Evolutionary conservation across 2,329 filamentous ascomycete species (phyloP), one percentile per base, ranked within the genome.

Genomic region (Aspergillus sp.): DNA sequence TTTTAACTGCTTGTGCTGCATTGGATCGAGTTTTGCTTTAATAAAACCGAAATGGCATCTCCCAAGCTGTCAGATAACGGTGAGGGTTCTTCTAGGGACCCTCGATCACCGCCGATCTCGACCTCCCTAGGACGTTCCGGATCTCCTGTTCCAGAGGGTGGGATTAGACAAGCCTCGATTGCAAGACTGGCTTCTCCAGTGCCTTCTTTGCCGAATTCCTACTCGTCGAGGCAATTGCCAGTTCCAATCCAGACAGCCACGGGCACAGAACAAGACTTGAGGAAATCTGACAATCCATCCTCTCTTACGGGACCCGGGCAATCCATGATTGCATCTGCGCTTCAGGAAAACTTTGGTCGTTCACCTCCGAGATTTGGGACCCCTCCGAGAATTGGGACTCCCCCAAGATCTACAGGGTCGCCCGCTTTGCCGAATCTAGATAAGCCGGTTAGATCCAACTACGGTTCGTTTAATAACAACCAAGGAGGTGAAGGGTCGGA

Each of bases 271-370:
- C 84, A 87, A 32, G 58, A 67, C 27, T 75, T 94, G 32, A 75
- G 84, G 7, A 83, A 80, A 46, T 77, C 78, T 42, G 80, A 66
- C 47, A 73, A 70, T 51, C 66, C 66, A 51, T 78, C 80, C 19
- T 85, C 81, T 39, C 69, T 81, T 6, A 80, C 84, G 6, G 89
- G 88, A 1, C 90, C 89, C 6, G 89, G 89, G 26, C 81, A 90
- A 39, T 96, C 91, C 27, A 90, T 90, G 48, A 79, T 97, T 43
- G 90, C 91, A 31, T 87, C 88, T 27, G 91, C 89, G n/a, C 72
- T 96, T 50, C 86, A 86, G 47, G 83, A 85, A 55, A 86, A 84
- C 8, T 71, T 86, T 32, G 85, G 84, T 49, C 78, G 61, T 39
- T 68, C 64, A 35, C 64, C 67, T 27, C 67, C 67, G 34, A 61